Evolutionary conservation across 2,329 filamentous ascomycete species (phyloP).

Genomic region (Colletotrichum endophyticum): DNA sequence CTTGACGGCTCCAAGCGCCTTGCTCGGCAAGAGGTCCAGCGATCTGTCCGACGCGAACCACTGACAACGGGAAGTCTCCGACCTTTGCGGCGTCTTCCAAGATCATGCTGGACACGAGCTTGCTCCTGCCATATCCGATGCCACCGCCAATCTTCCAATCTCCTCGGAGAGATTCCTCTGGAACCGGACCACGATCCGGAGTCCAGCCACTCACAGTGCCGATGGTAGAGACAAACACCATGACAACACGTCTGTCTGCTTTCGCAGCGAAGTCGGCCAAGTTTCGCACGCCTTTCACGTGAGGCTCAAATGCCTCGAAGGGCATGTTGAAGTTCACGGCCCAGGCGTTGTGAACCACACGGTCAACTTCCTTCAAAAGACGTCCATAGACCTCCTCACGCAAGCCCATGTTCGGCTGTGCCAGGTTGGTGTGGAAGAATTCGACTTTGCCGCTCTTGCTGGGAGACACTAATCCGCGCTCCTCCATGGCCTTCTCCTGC

Average conservation of each 20-base stretch:
- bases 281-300: conserved; percentile 54
- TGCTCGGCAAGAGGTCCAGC: conserved; percentile 8
- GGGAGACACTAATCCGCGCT: background rate
- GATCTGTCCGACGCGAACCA: conserved; percentile 20
- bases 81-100: conserved; percentile 9
- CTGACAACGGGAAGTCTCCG: conserved; percentile 1
- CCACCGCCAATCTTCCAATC: background rate
- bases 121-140: conserved; percentile 19
- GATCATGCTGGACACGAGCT: conserved; percentile 12
- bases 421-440: conserved; percentile 39
- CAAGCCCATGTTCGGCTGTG: background rate
- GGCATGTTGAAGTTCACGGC: conserved; percentile 57
- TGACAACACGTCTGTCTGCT: background rate
- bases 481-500: conserved; percentile 6
- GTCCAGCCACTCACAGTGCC: conserved; percentile 12
- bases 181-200: background rate
- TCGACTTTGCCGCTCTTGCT: conserved; percentile 7
- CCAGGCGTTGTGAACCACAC: conserved; percentile 57
- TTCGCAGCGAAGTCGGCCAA: conserved; percentile 36
- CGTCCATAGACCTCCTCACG: background rate
- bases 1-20: conserved; percentile 18
- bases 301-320: conserved; percentile 52
- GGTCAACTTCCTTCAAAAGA: conserved; percentile 43
- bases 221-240: conserved; percentile 20
- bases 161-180: background rate